These are phyloP conservation scores for Malassezia pachydermatis DNA, from an alignment of 1,284 basidiomycete genomes.

Conservation along the genomic window DNA sequence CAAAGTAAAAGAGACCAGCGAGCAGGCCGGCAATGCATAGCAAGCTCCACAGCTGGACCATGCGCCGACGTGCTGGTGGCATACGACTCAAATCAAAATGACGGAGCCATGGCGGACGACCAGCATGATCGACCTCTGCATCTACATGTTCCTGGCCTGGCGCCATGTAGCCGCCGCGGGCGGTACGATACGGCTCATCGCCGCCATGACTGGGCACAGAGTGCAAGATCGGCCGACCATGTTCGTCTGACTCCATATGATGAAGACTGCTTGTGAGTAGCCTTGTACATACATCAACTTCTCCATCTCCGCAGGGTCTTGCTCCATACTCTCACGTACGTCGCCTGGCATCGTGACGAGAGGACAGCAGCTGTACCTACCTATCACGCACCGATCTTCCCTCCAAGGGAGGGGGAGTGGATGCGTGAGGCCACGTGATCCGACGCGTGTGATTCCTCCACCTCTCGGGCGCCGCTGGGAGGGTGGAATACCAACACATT, in stretches of 20 bases:
- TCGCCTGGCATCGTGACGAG: background rate
- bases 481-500: no score
- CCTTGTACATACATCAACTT: conserved; percentile 10
- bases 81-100: background rate
- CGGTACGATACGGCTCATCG: background rate
- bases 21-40: conserved; percentile 8
- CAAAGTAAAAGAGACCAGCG: conserved; percentile 29
- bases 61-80: background rate
- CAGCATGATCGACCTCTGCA: conserved; percentile 10
- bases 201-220: conserved; percentile 5
- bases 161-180: background rate
- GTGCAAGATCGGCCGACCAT: conserved; percentile 8
- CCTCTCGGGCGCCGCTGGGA: background rate
- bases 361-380: background rate
- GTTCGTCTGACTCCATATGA: conserved; percentile 12
- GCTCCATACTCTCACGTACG: background rate
- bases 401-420: no score
- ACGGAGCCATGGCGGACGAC: conserved; percentile 15
- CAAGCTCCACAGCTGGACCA: background rate
- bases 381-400: no score
- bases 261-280: conserved; percentile 6
- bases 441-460: background rate
- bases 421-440: conserved; percentile 19
- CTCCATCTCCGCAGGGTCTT: conserved; percentile 11
- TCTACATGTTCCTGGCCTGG: background rate